These are phyloP conservation scores for Coniferiporia sulphurascens DNA, from an alignment of 1,284 basidiomycete species.

Conservation along the genomic window DNA sequence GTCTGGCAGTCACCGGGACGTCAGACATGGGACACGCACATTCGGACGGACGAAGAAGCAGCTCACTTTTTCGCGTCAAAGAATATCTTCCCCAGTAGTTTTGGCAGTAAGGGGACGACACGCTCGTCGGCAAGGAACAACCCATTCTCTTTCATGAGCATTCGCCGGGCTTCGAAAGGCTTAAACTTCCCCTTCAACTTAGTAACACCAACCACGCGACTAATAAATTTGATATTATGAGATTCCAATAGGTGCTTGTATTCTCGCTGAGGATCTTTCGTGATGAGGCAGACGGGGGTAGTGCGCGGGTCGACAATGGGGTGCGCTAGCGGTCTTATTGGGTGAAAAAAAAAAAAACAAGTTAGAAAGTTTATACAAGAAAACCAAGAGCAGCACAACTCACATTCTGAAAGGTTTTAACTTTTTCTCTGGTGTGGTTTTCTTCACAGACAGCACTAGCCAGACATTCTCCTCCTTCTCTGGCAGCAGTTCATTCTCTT, in stretches of 20 bases:
- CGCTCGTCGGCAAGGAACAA: constrained; percentile 93
- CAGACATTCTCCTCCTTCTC: constrained; percentile 81
- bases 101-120: constrained; percentile 83
- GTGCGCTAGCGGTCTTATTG: constrained; percentile 67
- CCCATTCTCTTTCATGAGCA: constrained; percentile 84
- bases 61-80: constrained; percentile 89
- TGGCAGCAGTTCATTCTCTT: constrained; percentile 74
- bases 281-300: constrained; percentile 82
- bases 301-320: constrained; percentile 79
- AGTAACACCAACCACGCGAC: constrained; percentile 85
- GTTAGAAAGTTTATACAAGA: constrained; percentile 1
- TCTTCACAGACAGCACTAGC: constrained; percentile 82
- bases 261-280: constrained; percentile 92
- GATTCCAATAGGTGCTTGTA: constrained; percentile 89
- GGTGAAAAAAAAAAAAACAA: constrained; percentile 17
- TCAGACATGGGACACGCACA: not conserved
- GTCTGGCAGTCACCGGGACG: constrained; percentile 42
- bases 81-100: constrained; percentile 85
- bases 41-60: not conserved
- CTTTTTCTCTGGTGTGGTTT: constrained; percentile 68
- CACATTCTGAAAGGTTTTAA: constrained; percentile 85
- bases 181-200: constrained; percentile 93
- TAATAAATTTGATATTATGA: constrained; percentile 82
- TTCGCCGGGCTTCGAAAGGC: constrained; percentile 84
- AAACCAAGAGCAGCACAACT: constrained; percentile 28